A percentile compares a stretch with the other conserved stretches of the same genome.
Conservation (phyloP, 2,329 filamentous ascomycete species). For the Clathrospora elynae region DNA sequence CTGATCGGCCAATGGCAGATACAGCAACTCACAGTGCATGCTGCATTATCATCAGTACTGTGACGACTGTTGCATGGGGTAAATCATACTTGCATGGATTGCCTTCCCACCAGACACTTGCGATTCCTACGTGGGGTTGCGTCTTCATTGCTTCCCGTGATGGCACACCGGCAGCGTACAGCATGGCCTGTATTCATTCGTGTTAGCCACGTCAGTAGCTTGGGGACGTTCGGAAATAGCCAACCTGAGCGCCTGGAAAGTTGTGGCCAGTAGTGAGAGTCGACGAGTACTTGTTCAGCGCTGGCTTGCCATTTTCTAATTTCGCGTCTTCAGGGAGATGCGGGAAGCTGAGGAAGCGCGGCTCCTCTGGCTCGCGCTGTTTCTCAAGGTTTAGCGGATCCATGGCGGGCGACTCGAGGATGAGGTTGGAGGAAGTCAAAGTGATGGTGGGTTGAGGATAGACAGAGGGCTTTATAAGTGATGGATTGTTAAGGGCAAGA, state of each 20-base stretch:
- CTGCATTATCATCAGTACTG: conserved; percentile 43
- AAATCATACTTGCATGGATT: conserved; percentile 86
- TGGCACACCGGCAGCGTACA: conserved; percentile 90
- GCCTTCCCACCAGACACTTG: conserved; percentile 96
- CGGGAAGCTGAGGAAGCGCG: conserved; percentile 62
- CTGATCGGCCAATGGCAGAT: conserved; percentile 11
- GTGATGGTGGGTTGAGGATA: too few relatives aligned
- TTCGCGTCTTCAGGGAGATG: conserved; percentile 59
- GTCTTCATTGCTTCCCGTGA: conserved; percentile 84
- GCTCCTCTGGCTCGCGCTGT: conserved; percentile 46
- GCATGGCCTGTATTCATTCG: conserved; percentile 72
- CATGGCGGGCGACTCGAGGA: conserved; percentile 33
- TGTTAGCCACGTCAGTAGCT: conserved; percentile 8
- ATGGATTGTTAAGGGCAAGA: not conserved
- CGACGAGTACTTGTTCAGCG: conserved; percentile 84
- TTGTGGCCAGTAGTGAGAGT: conserved; percentile 84
- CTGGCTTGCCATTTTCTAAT: conserved; percentile 62
- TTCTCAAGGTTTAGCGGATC: conserved; percentile 46
- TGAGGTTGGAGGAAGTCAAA: too few relatives aligned
- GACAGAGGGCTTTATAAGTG: too few relatives aligned
- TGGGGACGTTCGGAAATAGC: conserved; percentile 11
- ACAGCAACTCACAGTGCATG: conserved; percentile 54
- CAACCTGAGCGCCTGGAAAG: conserved; percentile 85
- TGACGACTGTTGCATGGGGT: conserved; percentile 18
- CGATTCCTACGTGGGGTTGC: conserved; percentile 86